A percentile compares a stretch with the other conserved stretches of the same genome.
Conservation (phyloP, 1,139 yeast species). For the Candida sp. region DNA sequence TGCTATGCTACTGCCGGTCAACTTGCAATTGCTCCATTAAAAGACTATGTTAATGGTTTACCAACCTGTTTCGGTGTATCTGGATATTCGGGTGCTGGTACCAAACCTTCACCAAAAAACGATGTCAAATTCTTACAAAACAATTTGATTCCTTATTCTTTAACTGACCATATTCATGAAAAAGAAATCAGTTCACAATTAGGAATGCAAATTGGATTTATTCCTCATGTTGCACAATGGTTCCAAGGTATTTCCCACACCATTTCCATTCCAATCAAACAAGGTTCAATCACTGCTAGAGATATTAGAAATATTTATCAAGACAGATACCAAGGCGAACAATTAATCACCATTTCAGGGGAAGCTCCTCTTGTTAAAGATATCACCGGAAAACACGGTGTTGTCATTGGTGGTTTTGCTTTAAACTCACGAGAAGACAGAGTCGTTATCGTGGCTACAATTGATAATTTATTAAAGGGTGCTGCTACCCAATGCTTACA, state of each 20-base stretch:
- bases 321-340: slow-evolving; percentile 86
- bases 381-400: slow-evolving; percentile 91
- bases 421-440: slow-evolving; percentile 86
- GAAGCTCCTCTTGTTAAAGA: slow-evolving; percentile 93
- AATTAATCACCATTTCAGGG: slow-evolving; percentile 77
- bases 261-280: slow-evolving; percentile 80
- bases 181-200: slow-evolving; percentile 82
- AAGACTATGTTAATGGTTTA: slow-evolving; percentile 56
- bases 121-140: slow-evolving; percentile 70
- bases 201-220: slow-evolving; percentile 78
- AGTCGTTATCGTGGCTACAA: slow-evolving; percentile 91
- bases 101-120: slow-evolving; percentile 96
- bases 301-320: slow-evolving; percentile 84
- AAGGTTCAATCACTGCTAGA: slow-evolving; percentile 67
- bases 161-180: slow-evolving; percentile 97
- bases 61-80: slow-evolving; percentile 94
- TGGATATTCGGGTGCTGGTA: slow-evolving; percentile 99
- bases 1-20: slow-evolving; percentile 99
- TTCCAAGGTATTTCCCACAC: slow-evolving; percentile 97
- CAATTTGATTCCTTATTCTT: slow-evolving; percentile 90
- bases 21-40: slow-evolving; percentile 83
- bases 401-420: slow-evolving; percentile 93
- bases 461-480: slow-evolving; percentile 93
- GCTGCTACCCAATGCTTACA: slow-evolving; percentile 99
- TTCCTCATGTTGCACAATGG: slow-evolving; percentile 99